Conservation (phyloP, 176 grass and related monocot genomes). For the Avena eriantha region DNA sequence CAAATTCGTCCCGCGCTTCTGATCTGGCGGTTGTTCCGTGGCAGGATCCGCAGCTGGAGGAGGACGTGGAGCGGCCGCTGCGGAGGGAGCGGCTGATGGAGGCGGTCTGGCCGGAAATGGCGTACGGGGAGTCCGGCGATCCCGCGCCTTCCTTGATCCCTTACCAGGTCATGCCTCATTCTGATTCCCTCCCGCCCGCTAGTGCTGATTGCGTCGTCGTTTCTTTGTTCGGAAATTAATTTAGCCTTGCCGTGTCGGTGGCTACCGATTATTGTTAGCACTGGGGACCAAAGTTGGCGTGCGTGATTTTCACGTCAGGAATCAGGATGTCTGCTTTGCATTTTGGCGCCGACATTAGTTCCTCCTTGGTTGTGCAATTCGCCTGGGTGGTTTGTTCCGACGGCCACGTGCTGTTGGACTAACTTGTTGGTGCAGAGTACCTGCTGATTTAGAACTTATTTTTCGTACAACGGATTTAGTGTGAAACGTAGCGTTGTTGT, state of each 20-base stretch:
- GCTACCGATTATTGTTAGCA: not conserved
- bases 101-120: conserved; percentile 64
- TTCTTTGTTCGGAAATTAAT: not conserved
- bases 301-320: not conserved
- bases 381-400: not conserved
- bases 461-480: not conserved
- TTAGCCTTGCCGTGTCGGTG: not conserved
- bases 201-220: not conserved
- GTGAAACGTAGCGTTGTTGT: conserved; percentile 28
- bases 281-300: not conserved
- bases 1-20: conserved; percentile 15
- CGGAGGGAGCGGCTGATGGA: conserved; percentile 57
- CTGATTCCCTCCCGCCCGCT: not conserved
- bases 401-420: not conserved
- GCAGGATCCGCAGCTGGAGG: conserved; percentile 51
- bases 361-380: not conserved
- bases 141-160: conserved; percentile 52
- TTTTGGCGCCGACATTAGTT: not conserved
- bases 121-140: conserved; percentile 71
- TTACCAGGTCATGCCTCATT: conserved; percentile 51
- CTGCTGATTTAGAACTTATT: not conserved
- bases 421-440: conserved; percentile 10
- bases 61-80: conserved; percentile 47
- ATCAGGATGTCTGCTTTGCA: not conserved
- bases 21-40: conserved; percentile 36